These are phyloP conservation scores for Ganoderma lingzhi DNA, from an alignment of 1,284 basidiomycete genomes.

Conservation along the genomic window DNA sequence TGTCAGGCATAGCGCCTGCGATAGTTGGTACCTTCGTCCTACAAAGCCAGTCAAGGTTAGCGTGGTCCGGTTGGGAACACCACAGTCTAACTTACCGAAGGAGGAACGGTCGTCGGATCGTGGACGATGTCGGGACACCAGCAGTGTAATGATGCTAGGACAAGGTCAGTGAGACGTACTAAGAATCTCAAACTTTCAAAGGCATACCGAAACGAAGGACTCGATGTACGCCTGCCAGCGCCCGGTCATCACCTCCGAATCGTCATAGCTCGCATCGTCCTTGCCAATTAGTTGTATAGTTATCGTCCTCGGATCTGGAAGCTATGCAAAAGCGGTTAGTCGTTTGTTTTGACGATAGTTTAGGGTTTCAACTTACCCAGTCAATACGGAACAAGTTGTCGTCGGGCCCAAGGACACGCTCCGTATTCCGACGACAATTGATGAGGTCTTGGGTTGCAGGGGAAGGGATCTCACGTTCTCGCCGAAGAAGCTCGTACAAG, in stretches of 20 bases:
- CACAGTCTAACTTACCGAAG: slow-evolving; percentile 58
- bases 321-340: slow-evolving; percentile 51
- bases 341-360: background rate
- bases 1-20: slow-evolving; percentile 29
- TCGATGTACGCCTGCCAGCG: slow-evolving; percentile 93
- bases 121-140: slow-evolving; percentile 52
- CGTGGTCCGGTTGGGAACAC: background rate
- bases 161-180: background rate
- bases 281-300: slow-evolving; percentile 90
- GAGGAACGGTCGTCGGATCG: slow-evolving; percentile 77
- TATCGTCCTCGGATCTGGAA: slow-evolving; percentile 74
- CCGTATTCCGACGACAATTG: slow-evolving; percentile 84
- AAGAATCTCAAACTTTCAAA: slow-evolving; percentile 2
- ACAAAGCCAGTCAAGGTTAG: background rate
- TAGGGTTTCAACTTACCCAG: slow-evolving; percentile 69
- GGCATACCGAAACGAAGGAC: slow-evolving; percentile 80
- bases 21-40: slow-evolving; percentile 31
- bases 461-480: slow-evolving; percentile 70
- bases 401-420: slow-evolving; percentile 85
- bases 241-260: slow-evolving; percentile 83
- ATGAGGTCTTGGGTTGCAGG: slow-evolving; percentile 87
- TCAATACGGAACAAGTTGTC: slow-evolving; percentile 94
- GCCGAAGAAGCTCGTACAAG: slow-evolving; percentile 80
- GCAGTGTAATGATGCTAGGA: slow-evolving; percentile 59
- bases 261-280: slow-evolving; percentile 89